Evolutionary conservation across 768 basidiomycete genomes (phyloP), one percentile per base, ranked within the genome.

Genomic region (Rhodotorula babjevae): DNA sequence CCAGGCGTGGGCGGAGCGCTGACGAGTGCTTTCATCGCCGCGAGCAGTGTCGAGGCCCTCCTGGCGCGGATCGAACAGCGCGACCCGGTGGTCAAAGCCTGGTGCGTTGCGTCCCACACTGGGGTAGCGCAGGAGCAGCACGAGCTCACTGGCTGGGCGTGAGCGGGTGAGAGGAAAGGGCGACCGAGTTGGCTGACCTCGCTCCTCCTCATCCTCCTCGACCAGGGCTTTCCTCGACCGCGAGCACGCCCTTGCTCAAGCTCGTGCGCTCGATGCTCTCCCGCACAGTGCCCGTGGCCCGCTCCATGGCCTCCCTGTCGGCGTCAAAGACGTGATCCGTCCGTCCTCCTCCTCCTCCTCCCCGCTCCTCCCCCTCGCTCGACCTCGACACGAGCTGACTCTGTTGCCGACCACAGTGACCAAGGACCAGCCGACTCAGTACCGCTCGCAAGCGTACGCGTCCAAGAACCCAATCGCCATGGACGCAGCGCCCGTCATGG

Each of bases 401-500:
- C 27, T 15, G 1, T 10, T 16, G 14, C 19, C 31, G 55, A 12
- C 3, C 14, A n/a, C 67, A 53, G 50, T 68, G 25, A 71, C 72
- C 14, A 36, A 69, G 76, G 81, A 81, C 62, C 77, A 80, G 78
- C 81, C 81, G 2, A 81, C 80, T 0, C 70, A 79, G 64, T 76
- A 80, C 61, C 64, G 69, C 65, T 81, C 80, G 19, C 68, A 77
- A 2, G 50, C 50, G 25, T 63, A 52, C 36, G 74, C 77, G 57
- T 81, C 80, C 71, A 76, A 78, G 58, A 76, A 70, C 60, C 61
- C 76, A 50, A 73, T 76, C 2, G 69, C 56, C 2, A 44, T 80
- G 25, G 81, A 81, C 62, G 80, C 81, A 6, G 61, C 58, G 7
- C 52, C 62, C 36, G 73, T 81, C 3, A 62, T 61, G 25, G 73